Conservation (phyloP, 2,329 filamentous ascomycete species). For the Cytospora paraplurivora region DNA sequence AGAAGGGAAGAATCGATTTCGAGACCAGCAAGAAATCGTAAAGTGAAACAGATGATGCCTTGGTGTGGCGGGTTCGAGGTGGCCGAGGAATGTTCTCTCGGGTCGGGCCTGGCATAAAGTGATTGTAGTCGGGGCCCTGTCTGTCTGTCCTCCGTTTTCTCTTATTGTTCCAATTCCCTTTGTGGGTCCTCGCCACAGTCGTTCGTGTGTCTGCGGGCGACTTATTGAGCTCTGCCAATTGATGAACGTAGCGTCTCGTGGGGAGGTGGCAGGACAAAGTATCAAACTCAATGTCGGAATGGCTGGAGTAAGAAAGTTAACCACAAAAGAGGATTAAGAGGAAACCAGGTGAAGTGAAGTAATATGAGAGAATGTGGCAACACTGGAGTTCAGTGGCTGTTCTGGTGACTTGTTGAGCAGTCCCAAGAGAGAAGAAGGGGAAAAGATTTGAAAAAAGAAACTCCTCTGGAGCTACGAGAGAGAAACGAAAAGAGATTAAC, state of each 20-base stretch:
- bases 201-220: slow-evolving; percentile 12
- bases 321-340: not conserved
- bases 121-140: slow-evolving; percentile 12
- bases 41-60: slow-evolving; percentile 10
- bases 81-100: slow-evolving; percentile 9
- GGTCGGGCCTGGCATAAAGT: slow-evolving; percentile 9
- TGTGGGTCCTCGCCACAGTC: not conserved
- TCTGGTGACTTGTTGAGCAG: not conserved
- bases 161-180: slow-evolving; percentile 3
- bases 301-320: not conserved
- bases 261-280: not conserved
- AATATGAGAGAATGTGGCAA: not conserved
- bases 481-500: slow-evolving; percentile 17
- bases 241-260: not conserved
- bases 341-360: not conserved
- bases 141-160: slow-evolving; percentile 14
- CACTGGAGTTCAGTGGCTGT: not conserved
- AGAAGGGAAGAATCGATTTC: slow-evolving; percentile 25
- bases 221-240: not conserved
- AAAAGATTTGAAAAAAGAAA: not conserved
- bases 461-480: slow-evolving; percentile 13
- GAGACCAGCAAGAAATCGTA: slow-evolving; percentile 27
- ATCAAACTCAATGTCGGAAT: not conserved
- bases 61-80: slow-evolving; percentile 10
- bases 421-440: slow-evolving; percentile 5